Evolutionary conservation across 2,329 filamentous ascomycete species (phyloP).

Genomic region (Chaetomiaceae sp.): DNA sequence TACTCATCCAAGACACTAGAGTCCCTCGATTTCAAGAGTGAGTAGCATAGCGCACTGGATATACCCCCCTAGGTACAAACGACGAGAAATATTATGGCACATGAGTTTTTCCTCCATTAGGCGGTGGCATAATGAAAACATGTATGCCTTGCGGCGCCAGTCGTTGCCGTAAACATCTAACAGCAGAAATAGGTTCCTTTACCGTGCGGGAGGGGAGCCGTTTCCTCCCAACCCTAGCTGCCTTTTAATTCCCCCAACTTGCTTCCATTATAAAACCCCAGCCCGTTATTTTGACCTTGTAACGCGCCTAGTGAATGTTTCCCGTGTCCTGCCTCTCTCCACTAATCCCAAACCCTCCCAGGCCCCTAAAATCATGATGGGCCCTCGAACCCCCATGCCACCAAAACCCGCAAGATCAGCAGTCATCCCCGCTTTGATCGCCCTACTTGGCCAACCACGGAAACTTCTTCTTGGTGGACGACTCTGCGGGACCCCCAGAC

Average conservation of each 20-base stretch:
- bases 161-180: constrained; percentile 15
- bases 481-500: constrained; percentile 42
- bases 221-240: neutral
- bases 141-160: neutral
- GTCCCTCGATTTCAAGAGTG: neutral
- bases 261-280: too few species aligned
- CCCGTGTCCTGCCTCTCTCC: neutral
- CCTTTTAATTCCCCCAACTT: neutral
- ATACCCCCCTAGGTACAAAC: too few species aligned
- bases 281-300: too few species aligned
- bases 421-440: neutral
- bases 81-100: too few species aligned
- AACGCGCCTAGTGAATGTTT: neutral
- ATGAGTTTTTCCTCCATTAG: neutral
- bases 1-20: too few species aligned
- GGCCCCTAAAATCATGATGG: neutral
- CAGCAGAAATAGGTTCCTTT: neutral
- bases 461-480: constrained; percentile 58
- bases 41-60: neutral
- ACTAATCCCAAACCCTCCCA: neutral
- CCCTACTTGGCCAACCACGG: constrained; percentile 55
- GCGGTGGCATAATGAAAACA: neutral
- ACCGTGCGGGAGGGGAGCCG: neutral
- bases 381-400: too few species aligned
- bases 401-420: neutral